Evolutionary conservation across 2,329 filamentous ascomycete genomes (phyloP), one percentile per base, ranked within the genome.

Genomic region (Stagonosporopsis vannaccii): DNA sequence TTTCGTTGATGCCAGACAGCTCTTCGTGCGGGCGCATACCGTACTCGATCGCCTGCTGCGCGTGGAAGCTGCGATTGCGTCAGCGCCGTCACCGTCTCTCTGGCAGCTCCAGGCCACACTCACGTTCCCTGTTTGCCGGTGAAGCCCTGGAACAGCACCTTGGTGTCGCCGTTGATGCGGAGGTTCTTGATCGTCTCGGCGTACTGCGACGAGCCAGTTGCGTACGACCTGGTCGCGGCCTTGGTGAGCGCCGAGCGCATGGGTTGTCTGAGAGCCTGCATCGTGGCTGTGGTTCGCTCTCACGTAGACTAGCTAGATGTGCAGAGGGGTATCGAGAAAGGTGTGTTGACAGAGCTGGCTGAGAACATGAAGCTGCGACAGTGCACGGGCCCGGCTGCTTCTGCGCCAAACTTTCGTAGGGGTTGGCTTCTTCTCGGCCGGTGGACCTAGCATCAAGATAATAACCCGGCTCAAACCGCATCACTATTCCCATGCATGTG

Each of bases 1-100:
- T 59, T 62, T 60, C 54, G 52, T 19, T 26, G 59, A 44, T 63
- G 60, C 62, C 50, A 44, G 51, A 46, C 37, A 50, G 56, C 49
- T 47, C 51, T 58, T 59, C 43, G 56, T 43, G 28, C 62, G 56
- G 64, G 65, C 63, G 67, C 69, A 77, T 91, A 96, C 92, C 95
- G 81, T 99, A 99, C 80, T 96, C 95, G 80, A 99, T 97, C 68
- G 95, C 95, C 83, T 97, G 93, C 78, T 92, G 86, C 67, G 95
- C 95, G 80, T 99, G 95, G 85, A 99, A 99, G 71, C 94, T 98
- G 69, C 9, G n/a, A 17, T 17, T 20, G 22, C 35, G 6, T 55
- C 44, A 59, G 56, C 62, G 73, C 62, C 61, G 9, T 33, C 41
- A 12, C 6, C 40, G 28, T 40, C 7, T 36, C 15, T 28, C n/a